Conservation (phyloP, 2,329 filamentous ascomycete genomes). For the Hypoxylon sp. region DNA sequence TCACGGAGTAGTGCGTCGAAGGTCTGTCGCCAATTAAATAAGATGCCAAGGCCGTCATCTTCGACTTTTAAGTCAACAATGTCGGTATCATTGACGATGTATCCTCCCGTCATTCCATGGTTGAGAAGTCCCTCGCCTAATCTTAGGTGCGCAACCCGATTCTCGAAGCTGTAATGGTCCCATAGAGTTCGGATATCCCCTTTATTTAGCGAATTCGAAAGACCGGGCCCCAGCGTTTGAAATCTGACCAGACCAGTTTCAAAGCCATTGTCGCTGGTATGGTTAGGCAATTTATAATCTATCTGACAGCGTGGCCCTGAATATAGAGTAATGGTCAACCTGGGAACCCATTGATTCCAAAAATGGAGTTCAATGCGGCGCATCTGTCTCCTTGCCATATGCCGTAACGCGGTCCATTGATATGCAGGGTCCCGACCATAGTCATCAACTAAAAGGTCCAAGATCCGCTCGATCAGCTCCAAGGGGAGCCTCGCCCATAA, state of each 20-base stretch:
- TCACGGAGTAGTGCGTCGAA: constrained; percentile 42
- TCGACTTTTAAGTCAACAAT: constrained; percentile 37
- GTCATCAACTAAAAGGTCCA: constrained; percentile 38
- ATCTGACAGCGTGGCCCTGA: constrained; percentile 42
- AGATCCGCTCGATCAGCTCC: constrained; percentile 42
- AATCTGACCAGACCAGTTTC: constrained; percentile 30
- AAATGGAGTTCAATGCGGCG: constrained; percentile 41
- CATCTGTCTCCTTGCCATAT: constrained; percentile 36
- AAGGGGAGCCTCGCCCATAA: constrained; percentile 38
- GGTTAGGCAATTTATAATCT: constrained; percentile 32
- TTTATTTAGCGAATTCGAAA: constrained; percentile 23
- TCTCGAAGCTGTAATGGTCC: constrained; percentile 42
- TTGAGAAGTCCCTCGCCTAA: constrained; percentile 40
- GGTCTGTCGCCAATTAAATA: constrained; percentile 38
- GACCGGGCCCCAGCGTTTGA: constrained; percentile 16
- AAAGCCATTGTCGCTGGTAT: not conserved
- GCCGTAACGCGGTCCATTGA: constrained; percentile 43
- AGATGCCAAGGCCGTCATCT: constrained; percentile 32
- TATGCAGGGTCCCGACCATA: constrained; percentile 41
- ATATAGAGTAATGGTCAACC: constrained; percentile 41
- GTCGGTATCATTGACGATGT: constrained; percentile 43
- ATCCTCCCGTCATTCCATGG: constrained; percentile 40
- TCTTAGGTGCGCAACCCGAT: constrained; percentile 40
- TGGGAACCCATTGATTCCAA: constrained; percentile 37
- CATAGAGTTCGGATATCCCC: constrained; percentile 32